phyloP scores from a whole-genome alignment of 148 eudicot species.

The Heliosperma pusillum region DNA sequence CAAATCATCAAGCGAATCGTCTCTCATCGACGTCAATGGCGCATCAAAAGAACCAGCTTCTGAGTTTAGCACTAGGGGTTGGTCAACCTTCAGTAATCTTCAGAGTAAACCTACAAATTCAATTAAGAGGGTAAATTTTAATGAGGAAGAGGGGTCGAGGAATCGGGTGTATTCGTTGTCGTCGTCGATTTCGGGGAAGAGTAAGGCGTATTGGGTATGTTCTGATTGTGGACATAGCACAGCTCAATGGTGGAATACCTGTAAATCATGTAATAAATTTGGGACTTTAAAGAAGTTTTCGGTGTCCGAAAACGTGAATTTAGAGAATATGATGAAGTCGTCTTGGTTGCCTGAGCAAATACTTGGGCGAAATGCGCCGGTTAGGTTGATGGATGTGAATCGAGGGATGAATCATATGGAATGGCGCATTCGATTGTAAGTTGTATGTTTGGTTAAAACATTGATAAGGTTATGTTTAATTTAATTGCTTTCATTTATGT shows the following conservation, averaged over 20 bases:
- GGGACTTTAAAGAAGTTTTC: constrained; percentile 52
- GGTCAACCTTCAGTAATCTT: constrained; percentile 32
- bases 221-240: constrained; percentile 62
- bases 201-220: constrained; percentile 54
- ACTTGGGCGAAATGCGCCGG: constrained; percentile 36
- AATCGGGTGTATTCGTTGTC: background rate
- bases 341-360: constrained; percentile 62
- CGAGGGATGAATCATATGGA: constrained; percentile 46
- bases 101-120: background rate
- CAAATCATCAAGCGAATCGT: constrained; percentile 22
- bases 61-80: constrained; percentile 18
- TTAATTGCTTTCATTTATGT: too few relatives aligned
- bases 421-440: constrained; percentile 89
- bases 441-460: constrained; percentile 7
- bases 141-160: background rate
- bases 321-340: constrained; percentile 47
- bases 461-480: background rate
- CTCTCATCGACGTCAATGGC: constrained; percentile 13
- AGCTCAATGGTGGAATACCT: constrained; percentile 92
- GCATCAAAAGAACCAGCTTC: constrained; percentile 1
- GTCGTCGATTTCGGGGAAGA: constrained; percentile 45
- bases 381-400: constrained; percentile 68
- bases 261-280: constrained; percentile 44
- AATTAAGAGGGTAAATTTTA: constrained; percentile 16
- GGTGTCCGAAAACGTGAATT: constrained; percentile 36